Evolutionary conservation across 805 yeast species (phyloP).

Genomic region (Komagataella pseudopastoris): DNA sequence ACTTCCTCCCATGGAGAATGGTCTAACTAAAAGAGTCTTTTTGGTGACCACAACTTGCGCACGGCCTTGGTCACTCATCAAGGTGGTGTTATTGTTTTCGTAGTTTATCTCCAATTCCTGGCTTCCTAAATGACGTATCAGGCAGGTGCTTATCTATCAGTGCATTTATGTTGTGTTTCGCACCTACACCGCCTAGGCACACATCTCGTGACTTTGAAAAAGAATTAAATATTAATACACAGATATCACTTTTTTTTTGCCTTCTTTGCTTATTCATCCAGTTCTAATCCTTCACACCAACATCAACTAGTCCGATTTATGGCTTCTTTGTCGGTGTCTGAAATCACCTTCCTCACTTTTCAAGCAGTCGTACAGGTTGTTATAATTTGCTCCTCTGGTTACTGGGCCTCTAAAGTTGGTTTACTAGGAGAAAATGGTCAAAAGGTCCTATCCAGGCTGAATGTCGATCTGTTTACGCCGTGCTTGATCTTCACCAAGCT

Average conservation of each 20-base stretch:
- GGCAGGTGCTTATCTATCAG: neutral
- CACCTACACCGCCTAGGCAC: neutral
- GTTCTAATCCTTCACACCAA: neutral
- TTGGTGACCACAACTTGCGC: neutral
- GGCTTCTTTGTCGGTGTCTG: constrained; percentile 18
- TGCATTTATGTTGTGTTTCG: neutral
- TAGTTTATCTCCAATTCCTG: neutral
- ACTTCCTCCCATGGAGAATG: neutral
- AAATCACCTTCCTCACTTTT: constrained; percentile 58
- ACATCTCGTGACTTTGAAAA: neutral
- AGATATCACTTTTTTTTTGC: neutral
- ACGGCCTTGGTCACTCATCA: neutral
- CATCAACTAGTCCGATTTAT: neutral
- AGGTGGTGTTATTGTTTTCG: neutral
- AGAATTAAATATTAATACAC: neutral
- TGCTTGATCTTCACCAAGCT: constrained; percentile 82
- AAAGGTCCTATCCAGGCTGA: constrained; percentile 59
- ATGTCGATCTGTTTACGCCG: constrained; percentile 90
- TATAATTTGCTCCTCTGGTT: constrained; percentile 76
- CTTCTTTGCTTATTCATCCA: neutral
- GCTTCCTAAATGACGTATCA: neutral
- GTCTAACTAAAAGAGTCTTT: neutral
- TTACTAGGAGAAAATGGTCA: constrained; percentile 62
- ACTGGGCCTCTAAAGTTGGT: constrained; percentile 65
- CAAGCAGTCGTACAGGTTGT: constrained; percentile 90